Evolutionary conservation across 495 filamentous ascomycete species (phyloP), one percentile per base, ranked within the genome.

Genomic region (Paragyromitra xinjiangensis): DNA sequence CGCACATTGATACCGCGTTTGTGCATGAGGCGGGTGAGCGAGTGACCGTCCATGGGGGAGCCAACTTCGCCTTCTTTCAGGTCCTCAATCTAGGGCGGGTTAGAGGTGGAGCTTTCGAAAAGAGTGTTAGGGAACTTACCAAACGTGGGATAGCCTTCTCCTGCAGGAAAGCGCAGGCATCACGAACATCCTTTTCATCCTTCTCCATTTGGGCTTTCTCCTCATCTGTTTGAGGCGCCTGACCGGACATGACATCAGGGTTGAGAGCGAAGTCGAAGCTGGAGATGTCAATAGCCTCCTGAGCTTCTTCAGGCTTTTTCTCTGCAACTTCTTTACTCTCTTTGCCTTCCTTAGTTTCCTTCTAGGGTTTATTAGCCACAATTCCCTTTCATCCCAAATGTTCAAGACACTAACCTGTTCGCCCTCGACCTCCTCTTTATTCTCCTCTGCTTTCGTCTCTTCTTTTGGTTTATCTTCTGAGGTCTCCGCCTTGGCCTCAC

Each of bases 41-140:
- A 97, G 79, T 92, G 89, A 51, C 96, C 96, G 81, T 99, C 96
- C 94, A 98, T 97, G 48, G 96, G 96, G 87, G 97, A 98, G 75
- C 94, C 93, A 62, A 97, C 90, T 75, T 99, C 96, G 9, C 94
- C 93, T 79, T 97, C 92, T 82, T 92, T 91, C 58, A 98, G 89
- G 77, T 98, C 94, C 79, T 90, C 88, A 64, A 97, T 86, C 74
- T 92, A 84, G 14, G 82, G 80, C 12, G 14, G 11, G 45, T 82
- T 80, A 82, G 80, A 22, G 37, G 50, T 34, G 29, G 5, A 16
- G 0, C 14, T 69, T 66, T 26, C 65, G 19, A 29, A 9, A n/a
- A 26, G 7, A 14, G 29, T 9, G 44, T 55, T 14, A 53, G 6
- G 26, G 29, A 22, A 80, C 75, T 48, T 80, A 87, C 84, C 58